Base-by-base conservation (phyloP, 2,329 filamentous ascomycete genomes). In the Microthyrium microscopicum region DNA sequence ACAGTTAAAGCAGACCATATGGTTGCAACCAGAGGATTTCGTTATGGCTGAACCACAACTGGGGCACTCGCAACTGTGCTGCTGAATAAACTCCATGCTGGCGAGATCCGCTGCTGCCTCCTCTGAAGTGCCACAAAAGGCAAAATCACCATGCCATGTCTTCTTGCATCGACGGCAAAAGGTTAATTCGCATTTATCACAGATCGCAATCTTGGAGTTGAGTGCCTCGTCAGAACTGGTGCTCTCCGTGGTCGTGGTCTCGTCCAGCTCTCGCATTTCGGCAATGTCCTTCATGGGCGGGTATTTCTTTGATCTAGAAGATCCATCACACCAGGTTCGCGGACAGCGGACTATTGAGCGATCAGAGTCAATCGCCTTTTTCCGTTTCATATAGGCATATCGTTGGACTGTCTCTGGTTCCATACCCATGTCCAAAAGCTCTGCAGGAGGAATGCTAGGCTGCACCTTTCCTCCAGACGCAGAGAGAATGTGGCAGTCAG, bases 1-100 rank as follows among this genome's bases (percentile, higher is more conserved):
- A 60, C 89, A 98, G 41, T 81, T 75, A 52, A 77, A 82, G 56
- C 87, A 94, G 31, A 77, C 80, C 84, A 95, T 95, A 55, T 94
- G 85, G 54, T 94, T 94, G 63, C 89, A 98, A 25, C 89, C 89
- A 48, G 81, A 74, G 2, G 78, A 82, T 62, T 98, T 98, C 51
- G 93, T 82, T 16, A 77, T 77, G 0, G 82, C 82, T 1, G 78
- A 76, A 20, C 66, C 72, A 57, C 89, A 98, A 4, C 83, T 87
- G 8, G 89, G 85, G 49, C 89, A 98, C 1, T 79, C 74, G 8
- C 83, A 83, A 0, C 85, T 91, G 57, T 93, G 75, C 40, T 72
- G 57, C 31, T 70, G 64, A 44, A 98, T 64, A 50, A 92, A 98
- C 37, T 89, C 79, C 41, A 89, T 64, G 3, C 81, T 84, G 0